Evolutionary conservation across 2,329 filamentous ascomycete species (phyloP), one percentile per base, ranked within the genome.

Genomic region (Pseudogymnoascus sp.): DNA sequence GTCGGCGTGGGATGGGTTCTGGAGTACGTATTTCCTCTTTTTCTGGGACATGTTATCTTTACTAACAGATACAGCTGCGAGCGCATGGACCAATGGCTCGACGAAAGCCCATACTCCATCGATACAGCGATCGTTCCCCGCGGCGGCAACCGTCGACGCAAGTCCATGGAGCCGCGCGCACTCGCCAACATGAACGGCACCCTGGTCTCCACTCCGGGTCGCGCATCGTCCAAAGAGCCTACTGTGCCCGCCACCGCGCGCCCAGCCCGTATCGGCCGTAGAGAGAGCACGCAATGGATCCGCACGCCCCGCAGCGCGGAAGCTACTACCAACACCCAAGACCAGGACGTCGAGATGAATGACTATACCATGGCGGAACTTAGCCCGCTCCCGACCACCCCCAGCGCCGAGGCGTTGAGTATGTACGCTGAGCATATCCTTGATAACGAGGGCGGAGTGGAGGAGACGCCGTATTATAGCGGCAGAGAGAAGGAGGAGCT

Each of bases 1-100:
- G 90, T 96, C 60, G 90, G 90, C 57, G 88, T 95, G 52, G 85
- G 85, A 65, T 96, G 90, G 90, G 88, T 94, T 59, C 79, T 95
- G 63, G 90, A 95, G 86, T 90, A 82, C 81, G 86, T 82, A 61
- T 28, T 30, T 13, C 45, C 26, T 13, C 9, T 3, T 48, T 2
- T 37, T 59, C n/a, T 41, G 23, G 4, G 5, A 18, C 28, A 26
- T 33, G 28, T 10, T 23, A 26, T 62, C 66, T 19, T 69, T 75
- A 68, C 76, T 67, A 59, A 71, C 62, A 55, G 57, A 18, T 60
- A 23, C 59, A 89, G 86, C 66, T 92, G 89, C 67, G 88, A 92
- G 71, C 79, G 86, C 12, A 83, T 89, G 68, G 88, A 88, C 63
- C 76, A 82, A 70, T 92, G 89, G 89, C 76, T 92, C 2, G 85